phyloP scores from a whole-genome alignment of 805 yeast species.

The Nakazawaea sp. region DNA sequence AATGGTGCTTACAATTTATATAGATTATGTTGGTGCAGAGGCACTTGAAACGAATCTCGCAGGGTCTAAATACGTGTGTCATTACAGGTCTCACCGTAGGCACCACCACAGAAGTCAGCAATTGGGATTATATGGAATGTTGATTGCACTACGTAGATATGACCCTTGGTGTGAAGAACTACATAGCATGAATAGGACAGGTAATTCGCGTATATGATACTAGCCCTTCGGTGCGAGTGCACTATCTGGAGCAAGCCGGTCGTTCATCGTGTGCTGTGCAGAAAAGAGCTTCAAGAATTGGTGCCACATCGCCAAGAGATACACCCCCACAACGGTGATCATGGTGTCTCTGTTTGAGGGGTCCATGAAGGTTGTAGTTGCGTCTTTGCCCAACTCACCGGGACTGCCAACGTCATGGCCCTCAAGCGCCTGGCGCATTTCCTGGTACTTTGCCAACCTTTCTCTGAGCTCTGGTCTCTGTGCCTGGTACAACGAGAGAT shows the following conservation, averaged over 20 bases:
- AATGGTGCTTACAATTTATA: no score
- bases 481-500: constrained; percentile 25
- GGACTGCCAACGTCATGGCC: not conserved
- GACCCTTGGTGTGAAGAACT: no score
- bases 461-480: constrained; percentile 3
- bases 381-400: not conserved
- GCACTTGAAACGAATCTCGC: no score
- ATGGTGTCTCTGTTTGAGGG: not conserved
- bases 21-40: no score
- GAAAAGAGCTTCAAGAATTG: not conserved
- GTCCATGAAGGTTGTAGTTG: not conserved
- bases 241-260: not conserved
- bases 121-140: no score
- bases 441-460: not conserved
- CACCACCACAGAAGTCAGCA: no score
- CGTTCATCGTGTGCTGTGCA: constrained; percentile 1
- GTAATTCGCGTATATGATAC: no score
- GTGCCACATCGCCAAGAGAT: constrained; percentile 6
- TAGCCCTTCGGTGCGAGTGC: no score
- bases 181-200: no score
- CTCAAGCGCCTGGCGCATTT: not conserved
- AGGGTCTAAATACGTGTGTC: no score
- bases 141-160: no score
- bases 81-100: no score
- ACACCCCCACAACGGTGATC: not conserved